Evolutionary conservation across 768 basidiomycete species (phyloP), one percentile per base, ranked within the genome.

Genomic region (Auriscalpium microsporum): DNA sequence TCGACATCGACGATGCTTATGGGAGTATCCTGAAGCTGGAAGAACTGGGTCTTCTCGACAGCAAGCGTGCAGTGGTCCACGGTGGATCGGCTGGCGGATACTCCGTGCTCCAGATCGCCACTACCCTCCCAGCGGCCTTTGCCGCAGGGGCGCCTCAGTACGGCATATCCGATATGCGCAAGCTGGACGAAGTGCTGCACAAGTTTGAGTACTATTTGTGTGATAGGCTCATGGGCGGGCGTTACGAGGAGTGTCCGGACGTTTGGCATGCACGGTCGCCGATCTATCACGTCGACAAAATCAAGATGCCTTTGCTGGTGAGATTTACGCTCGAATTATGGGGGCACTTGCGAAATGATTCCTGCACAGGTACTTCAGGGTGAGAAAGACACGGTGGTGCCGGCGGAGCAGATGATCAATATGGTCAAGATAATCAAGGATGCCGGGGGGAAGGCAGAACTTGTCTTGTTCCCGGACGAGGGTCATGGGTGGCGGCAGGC

Each of bases 21-120:
- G 65, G 69, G 21, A 79, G 84, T 4, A 78, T 81, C 0, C 70
- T 68, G 35, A 61, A 73, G 42, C 75, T 89, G 2, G 59, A 64
- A 13, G 74, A 76, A 0, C 68, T 78, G 65, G 71, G 75, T 8
- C 77, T 84, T 60, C 75, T 88, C 53, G 90, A 92, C 58, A 68
- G 72, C 1, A 69, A 77, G 51, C 82, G 88, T 8, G 73, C 79
- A 8, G 79, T 81, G 17, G 83, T 91, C 58, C 80, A 84, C 2
- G 90, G 90, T 0, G 74, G 79, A 0, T 87, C 85, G 11, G 79
- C 87, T 6, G 88, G 89, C 2, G 89, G 89, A 0, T 88, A 75
- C 65, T 87, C 86, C 4, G 75, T 76, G 9, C 77, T 92, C 35
- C 73, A 70, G 0, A 58, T 75, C 11, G 67, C 81, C 16, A 72